These are phyloP conservation scores for Cercospora citrullina DNA, from an alignment of 2,329 filamentous ascomycete genomes.

Conservation along the genomic window DNA sequence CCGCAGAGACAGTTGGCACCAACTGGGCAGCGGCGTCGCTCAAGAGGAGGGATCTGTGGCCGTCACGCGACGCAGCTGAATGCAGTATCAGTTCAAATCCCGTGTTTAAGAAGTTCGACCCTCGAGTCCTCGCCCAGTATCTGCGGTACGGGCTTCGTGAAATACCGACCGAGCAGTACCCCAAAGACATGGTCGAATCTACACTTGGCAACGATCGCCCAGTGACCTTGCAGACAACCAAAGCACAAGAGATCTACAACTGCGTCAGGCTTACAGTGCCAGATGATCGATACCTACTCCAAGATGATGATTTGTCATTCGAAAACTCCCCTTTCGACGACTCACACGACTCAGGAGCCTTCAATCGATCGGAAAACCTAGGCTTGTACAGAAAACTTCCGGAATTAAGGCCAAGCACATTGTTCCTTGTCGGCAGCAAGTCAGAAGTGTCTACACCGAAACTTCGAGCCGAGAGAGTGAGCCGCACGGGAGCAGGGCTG, in stretches of 20 bases:
- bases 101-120: neutral
- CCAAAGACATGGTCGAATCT: constrained; percentile 43
- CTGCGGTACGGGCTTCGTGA: constrained; percentile 17
- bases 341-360: constrained; percentile 33
- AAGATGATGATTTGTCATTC: neutral
- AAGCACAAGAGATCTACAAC: constrained; percentile 73
- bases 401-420: constrained; percentile 61
- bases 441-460: constrained; percentile 58
- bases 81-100: neutral
- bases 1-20: too few relatives aligned
- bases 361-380: constrained; percentile 58
- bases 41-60: too few relatives aligned
- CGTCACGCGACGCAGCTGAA: neutral
- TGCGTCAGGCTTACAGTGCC: constrained; percentile 40
- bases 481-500: constrained; percentile 62
- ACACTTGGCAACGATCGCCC: constrained; percentile 22
- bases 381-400: constrained; percentile 62
- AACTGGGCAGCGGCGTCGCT: too few relatives aligned
- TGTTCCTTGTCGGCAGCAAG: constrained; percentile 67
- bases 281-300: constrained; percentile 43
- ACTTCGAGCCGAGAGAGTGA: constrained; percentile 60
- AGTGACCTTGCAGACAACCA: constrained; percentile 72
- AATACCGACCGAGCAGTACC: constrained; percentile 40
- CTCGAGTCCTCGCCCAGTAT: neutral
- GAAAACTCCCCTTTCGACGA: constrained; percentile 30